Evolutionary conservation across 306 rosid genomes (phyloP), one percentile per base, ranked within the genome.

Genomic region (Potentilla sterilis): DNA sequence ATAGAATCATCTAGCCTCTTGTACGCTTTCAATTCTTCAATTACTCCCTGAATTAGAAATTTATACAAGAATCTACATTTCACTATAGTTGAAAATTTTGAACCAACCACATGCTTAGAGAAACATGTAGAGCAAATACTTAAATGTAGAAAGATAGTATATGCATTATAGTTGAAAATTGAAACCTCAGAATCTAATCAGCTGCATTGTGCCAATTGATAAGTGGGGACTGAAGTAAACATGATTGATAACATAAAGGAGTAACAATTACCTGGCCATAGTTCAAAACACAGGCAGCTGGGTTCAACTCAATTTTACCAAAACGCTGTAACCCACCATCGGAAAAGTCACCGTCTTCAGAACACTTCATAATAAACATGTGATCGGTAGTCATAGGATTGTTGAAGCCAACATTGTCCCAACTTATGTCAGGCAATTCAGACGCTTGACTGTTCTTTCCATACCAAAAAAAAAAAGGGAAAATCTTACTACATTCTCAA

Each of bases 1-100:
- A 85, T 49, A 4, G 41, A 73, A 46, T 79, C 78, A 28, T 79
- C 81, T 28, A 48, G 6, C 70, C 70, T 85, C 82, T 79, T 81
- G 54, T 81, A 77, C 32, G 85, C 70, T 43, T 51, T 38, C 78
- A 72, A 38, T 16, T 32, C 72, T 34, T 74, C 78, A 51, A 41
- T 38, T 66, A 66, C 67, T 66, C 43, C 79, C 66, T 76, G 48
- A 49, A 75, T 22, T 6, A 1, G 13, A 12, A 51, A 63, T 0
- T 32, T 5, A 41, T 37, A 66, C 18, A 42, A 51, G 7, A 22
- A 42, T 13, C 37, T 38, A 44, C 35, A 15, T 2, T 40, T 13
- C 24, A 64, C 42, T 35, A 7, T 9, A 2, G 9, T 24, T 18
- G 2, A 28, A 22, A 9, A 18, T 22, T 14, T 68, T 19, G 6